Evolutionary conservation across 331 rosid species (phyloP).

Genomic region (Stylosanthes scabra): DNA sequence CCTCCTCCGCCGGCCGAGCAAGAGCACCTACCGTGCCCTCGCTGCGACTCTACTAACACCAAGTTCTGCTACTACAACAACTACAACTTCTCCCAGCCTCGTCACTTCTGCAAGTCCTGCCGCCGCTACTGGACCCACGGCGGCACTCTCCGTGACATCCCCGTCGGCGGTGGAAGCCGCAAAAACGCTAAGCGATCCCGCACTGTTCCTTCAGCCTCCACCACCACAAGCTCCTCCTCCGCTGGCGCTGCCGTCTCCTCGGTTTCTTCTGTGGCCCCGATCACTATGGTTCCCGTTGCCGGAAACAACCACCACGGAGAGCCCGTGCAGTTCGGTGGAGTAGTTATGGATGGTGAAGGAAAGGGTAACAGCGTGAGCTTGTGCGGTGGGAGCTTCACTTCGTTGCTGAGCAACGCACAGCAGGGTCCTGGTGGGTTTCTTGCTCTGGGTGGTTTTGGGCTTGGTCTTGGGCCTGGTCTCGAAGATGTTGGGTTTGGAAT

Average conservation of each 20-base stretch:
- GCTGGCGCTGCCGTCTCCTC: slow-evolving; percentile 33
- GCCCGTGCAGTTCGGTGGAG: slow-evolving; percentile 43
- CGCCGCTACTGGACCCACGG: slow-evolving; percentile 93
- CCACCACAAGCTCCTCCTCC: slow-evolving; percentile 37
- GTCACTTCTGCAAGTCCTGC: slow-evolving; percentile 86
- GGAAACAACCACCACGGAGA: slow-evolving; percentile 32
- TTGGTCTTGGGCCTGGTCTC: slow-evolving; percentile 72
- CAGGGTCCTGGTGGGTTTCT: slow-evolving; percentile 68
- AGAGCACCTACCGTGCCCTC: slow-evolving; percentile 80
- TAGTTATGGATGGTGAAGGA: slow-evolving; percentile 44
- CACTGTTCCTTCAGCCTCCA: slow-evolving; percentile 11
- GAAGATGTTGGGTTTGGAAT: slow-evolving; percentile 75
- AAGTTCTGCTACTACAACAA: slow-evolving; percentile 86
- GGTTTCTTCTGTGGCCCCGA: slow-evolving; percentile 38
- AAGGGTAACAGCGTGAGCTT: slow-evolving; percentile 43
- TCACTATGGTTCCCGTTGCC: slow-evolving; percentile 46
- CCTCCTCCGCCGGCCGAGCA: slow-evolving; percentile 74
- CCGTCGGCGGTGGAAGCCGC: slow-evolving; percentile 80
- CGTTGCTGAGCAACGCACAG: slow-evolving; percentile 68
- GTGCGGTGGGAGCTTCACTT: slow-evolving; percentile 70
- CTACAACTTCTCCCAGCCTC: slow-evolving; percentile 86
- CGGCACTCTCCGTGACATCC: slow-evolving; percentile 82
- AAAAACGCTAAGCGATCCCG: slow-evolving; percentile 82
- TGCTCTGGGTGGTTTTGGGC: slow-evolving; percentile 81
- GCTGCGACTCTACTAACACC: slow-evolving; percentile 81